Conservation (phyloP, 164 flowering plant species). For the Chimonanthus salicifolius region DNA sequence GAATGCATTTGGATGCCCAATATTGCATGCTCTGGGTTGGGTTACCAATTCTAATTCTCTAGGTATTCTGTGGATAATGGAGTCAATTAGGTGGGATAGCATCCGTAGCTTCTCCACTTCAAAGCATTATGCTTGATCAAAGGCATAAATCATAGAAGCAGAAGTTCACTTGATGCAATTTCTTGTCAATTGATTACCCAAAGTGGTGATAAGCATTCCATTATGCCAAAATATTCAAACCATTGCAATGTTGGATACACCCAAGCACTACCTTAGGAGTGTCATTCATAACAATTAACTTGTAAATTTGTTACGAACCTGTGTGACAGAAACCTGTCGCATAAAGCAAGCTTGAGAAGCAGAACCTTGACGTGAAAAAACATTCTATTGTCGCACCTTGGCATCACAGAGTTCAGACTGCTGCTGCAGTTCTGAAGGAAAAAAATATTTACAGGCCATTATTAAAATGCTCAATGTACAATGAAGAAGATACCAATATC, state of each 20-base stretch:
- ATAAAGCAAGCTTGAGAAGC: conserved; percentile 50
- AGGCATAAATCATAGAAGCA: background rate
- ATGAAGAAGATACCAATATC: background rate
- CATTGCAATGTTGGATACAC: background rate
- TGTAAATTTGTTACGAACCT: conserved; percentile 24
- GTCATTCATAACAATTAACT: background rate
- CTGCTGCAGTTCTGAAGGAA: conserved; percentile 36
- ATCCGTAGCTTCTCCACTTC: background rate
- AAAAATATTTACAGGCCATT: background rate
- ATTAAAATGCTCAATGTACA: background rate
- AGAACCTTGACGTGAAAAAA: conserved; percentile 63
- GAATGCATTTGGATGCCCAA: background rate
- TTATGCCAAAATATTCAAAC: no score
- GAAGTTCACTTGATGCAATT: background rate
- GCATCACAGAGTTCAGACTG: conserved; percentile 40
- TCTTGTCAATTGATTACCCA: background rate
- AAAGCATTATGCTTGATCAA: background rate
- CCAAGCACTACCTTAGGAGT: background rate
- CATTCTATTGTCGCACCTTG: conserved; percentile 55
- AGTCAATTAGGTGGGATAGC: no score
- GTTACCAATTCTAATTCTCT: background rate
- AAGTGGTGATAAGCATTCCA: background rate
- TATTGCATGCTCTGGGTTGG: background rate
- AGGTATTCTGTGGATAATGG: background rate
- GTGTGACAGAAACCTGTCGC: conserved; percentile 48